These are phyloP conservation scores for Ricinus communis DNA, from an alignment of 345 rosid species.

Conservation along the genomic window DNA sequence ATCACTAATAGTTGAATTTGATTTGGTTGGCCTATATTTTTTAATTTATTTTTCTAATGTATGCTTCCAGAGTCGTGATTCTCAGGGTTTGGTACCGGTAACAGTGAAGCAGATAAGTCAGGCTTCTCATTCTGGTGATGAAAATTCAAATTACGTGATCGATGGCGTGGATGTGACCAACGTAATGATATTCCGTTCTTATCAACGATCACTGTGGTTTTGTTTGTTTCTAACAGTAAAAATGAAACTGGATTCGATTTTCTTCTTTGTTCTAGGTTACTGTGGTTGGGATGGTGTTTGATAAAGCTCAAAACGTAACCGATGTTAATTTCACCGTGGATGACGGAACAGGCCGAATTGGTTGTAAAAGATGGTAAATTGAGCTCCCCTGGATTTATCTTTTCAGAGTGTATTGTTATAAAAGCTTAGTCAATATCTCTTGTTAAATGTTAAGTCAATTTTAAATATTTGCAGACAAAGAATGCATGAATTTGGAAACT, in stretches of 20 bases:
- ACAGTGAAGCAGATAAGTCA: slow-evolving; percentile 87
- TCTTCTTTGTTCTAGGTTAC: slow-evolving; percentile 48
- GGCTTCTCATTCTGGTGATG: slow-evolving; percentile 71
- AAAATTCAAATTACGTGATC: slow-evolving; percentile 63
- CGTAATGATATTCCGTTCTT: slow-evolving; percentile 28
- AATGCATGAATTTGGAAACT: not conserved
- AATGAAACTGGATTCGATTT: not conserved
- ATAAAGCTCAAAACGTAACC: slow-evolving; percentile 54
- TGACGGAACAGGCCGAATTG: slow-evolving; percentile 86
- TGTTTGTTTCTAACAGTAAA: not conserved
- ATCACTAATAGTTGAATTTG: too few species aligned
- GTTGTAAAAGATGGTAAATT: slow-evolving; percentile 75
- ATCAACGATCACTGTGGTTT: not conserved
- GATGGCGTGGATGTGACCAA: slow-evolving; percentile 63
- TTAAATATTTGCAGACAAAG: not conserved
- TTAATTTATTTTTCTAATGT: too few species aligned
- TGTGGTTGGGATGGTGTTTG: slow-evolving; percentile 70
- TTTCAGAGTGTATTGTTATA: too few species aligned
- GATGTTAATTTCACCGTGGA: slow-evolving; percentile 69
- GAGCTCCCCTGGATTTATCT: not conserved
- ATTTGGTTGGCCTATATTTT: not conserved
- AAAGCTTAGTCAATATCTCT: too few species aligned
- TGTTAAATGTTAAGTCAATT: not conserved
- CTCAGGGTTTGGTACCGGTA: slow-evolving; percentile 65
- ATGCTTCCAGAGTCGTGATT: slow-evolving; percentile 54